Evolutionary conservation across 2,329 filamentous ascomycete genomes (phyloP), one percentile per base, ranked within the genome.

Genomic region (Aspergillus phoenicis): DNA sequence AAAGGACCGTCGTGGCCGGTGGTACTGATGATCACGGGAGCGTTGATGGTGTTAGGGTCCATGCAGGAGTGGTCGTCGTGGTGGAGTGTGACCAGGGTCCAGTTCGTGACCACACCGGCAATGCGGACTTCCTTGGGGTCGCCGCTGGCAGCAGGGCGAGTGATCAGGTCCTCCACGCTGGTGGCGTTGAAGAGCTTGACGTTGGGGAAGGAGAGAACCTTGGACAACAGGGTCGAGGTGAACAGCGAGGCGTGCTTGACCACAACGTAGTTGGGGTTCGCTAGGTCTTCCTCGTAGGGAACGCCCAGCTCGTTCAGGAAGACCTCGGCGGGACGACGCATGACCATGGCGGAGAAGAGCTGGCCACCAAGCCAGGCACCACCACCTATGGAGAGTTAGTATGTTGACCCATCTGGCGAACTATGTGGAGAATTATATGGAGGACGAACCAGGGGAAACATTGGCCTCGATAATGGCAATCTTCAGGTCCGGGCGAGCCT

Each of bases 141-240:
- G 20, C 82, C 80, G 41, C 77, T 80, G 45, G 78, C 74, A 51
- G 80, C 77, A 11, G 86, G 86, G 48, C 93, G 90, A 20, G 93
- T 97, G 78, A 97, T 94, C 64, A 97, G 83, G 72, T 97, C 93
- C 80, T 97, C 93, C 47, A 97, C 93, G 20, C 90, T 85, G 38
- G 93, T 97, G 39, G 93, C 93, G 75, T 97, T 97, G 87, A 97
- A 97, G 64, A 97, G 87, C 86, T 97, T 97, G 73, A 97, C 86
- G 78, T 97, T 97, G 65, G 91, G 90, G 81, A 96, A 91, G 62
- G 85, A 80, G 55, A 97, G 82, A 8, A 97, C 93, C 79, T 90
- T 90, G 74, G 89, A 89, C 70, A 97, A 81, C 61, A 97, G 82
- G 26, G 93, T 97, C 62, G 89, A 91, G 33, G 93, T 97, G 83